These are phyloP conservation scores for Cenchrus purpureus DNA, from an alignment of 176 grass and related monocot species.

Conservation along the genomic window DNA sequence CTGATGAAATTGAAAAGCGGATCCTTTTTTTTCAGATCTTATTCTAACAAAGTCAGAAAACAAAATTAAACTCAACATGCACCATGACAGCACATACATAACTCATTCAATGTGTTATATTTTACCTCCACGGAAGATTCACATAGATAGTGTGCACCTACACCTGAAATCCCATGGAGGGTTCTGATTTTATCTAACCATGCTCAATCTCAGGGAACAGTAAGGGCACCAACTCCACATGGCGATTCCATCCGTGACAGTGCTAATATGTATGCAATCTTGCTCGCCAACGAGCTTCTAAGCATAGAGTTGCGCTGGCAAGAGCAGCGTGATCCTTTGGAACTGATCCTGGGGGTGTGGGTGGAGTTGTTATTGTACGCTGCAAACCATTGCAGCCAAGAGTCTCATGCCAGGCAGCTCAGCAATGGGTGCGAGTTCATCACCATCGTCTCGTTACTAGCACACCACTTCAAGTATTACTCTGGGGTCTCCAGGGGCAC, in stretches of 20 bases:
- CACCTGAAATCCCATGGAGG: neutral
- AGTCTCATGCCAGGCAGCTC: slow-evolving; percentile 49
- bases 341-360: slow-evolving; percentile 45
- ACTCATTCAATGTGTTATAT: neutral
- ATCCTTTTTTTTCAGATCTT: neutral
- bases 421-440: slow-evolving; percentile 42
- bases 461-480: slow-evolving; percentile 43
- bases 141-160: neutral
- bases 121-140: neutral
- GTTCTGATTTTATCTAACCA: neutral
- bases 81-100: neutral
- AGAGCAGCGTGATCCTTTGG: slow-evolving; percentile 33
- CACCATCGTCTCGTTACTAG: slow-evolving; percentile 39
- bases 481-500: neutral
- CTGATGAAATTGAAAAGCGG: neutral
- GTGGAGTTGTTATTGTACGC: slow-evolving; percentile 40
- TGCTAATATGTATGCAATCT: slow-evolving; percentile 29
- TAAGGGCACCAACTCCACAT: slow-evolving; percentile 37
- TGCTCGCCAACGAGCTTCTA: slow-evolving; percentile 7
- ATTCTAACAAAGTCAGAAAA: neutral
- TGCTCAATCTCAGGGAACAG: slow-evolving; percentile 31
- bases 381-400: slow-evolving; percentile 38
- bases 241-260: slow-evolving; percentile 30
- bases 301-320: slow-evolving; percentile 29
- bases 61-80: neutral